These are phyloP conservation scores for Trichocomaceae sp. DNA, from an alignment of 2,329 filamentous ascomycete genomes.

Conservation along the genomic window DNA sequence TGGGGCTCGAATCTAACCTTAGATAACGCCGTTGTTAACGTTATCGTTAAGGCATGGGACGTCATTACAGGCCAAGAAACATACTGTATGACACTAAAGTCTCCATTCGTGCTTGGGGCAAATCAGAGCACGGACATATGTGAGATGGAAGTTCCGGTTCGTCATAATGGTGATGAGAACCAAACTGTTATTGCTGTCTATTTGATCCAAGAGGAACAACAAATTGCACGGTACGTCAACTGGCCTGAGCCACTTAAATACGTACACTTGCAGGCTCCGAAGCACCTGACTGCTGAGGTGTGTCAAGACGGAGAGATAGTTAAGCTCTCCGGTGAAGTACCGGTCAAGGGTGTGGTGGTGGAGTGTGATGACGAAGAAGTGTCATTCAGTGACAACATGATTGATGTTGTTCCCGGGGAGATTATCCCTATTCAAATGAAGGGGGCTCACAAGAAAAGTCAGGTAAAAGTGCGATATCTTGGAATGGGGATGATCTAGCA, in stretches of 20 bases:
- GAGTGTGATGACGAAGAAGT: background rate
- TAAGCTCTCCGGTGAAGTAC: background rate
- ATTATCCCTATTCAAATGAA: background rate
- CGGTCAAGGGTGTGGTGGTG: background rate
- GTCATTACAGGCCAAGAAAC: background rate
- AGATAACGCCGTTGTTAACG: background rate
- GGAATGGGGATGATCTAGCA: background rate
- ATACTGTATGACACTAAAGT: background rate
- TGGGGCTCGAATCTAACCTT: background rate
- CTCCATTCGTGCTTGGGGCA: background rate
- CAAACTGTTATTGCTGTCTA: background rate
- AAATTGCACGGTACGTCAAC: constrained; percentile 1
- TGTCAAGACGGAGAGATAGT: background rate
- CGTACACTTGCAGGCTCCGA: background rate
- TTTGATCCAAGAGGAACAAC: background rate
- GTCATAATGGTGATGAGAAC: background rate
- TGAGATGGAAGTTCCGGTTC: background rate
- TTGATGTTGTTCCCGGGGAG: constrained; percentile 8
- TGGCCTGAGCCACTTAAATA: constrained; percentile 8
- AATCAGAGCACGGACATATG: constrained; percentile 1
- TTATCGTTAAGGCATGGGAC: constrained; percentile 5
- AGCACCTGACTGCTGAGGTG: background rate
- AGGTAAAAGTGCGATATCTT: background rate
- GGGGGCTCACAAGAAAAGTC: background rate
- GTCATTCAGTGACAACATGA: constrained; percentile 4